Evolutionary conservation across 169 alveolate species (phyloP).

Genomic region (Eimeria falciformis): DNA sequence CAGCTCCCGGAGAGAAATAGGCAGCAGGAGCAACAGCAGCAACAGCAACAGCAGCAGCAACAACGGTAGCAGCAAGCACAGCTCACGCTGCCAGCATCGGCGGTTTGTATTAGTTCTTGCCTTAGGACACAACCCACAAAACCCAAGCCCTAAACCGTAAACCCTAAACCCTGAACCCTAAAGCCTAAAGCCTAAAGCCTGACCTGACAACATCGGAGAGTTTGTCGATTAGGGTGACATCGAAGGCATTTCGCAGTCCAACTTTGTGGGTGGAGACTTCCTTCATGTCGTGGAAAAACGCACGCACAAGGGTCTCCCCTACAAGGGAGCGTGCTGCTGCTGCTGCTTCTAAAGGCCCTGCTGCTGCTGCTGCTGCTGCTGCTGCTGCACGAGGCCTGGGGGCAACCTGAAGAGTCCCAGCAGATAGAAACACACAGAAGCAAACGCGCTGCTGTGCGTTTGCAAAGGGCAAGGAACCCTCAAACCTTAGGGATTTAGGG

Average conservation of each 20-base stretch:
- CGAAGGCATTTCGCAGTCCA: constrained; percentile 29
- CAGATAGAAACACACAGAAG: neutral
- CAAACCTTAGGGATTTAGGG: neutral
- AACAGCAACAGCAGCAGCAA: too few relatives aligned
- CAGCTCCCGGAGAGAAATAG: too few relatives aligned
- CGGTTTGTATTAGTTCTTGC: too few relatives aligned
- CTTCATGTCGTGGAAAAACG: constrained; percentile 63
- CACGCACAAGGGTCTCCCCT: constrained; percentile 16
- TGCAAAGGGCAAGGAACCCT: neutral
- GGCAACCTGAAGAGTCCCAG: neutral
- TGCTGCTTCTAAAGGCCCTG: neutral
- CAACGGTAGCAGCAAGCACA: too few relatives aligned
- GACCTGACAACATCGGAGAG: constrained; percentile 27
- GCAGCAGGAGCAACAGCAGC: too few relatives aligned
- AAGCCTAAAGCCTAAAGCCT: neutral
- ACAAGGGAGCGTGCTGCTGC: constrained; percentile 31
- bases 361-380: constrained; percentile 37
- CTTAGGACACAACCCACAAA: neutral
- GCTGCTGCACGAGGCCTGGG: constrained; percentile 20
- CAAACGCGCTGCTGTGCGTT: neutral
- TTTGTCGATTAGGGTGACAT: constrained; percentile 34
- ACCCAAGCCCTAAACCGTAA: neutral
- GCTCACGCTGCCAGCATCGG: too few relatives aligned
- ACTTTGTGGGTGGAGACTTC: constrained; percentile 1
- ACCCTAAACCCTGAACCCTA: neutral